Base-by-base conservation (phyloP, 345 rosid species). In the Erucastrum elatum region DNA sequence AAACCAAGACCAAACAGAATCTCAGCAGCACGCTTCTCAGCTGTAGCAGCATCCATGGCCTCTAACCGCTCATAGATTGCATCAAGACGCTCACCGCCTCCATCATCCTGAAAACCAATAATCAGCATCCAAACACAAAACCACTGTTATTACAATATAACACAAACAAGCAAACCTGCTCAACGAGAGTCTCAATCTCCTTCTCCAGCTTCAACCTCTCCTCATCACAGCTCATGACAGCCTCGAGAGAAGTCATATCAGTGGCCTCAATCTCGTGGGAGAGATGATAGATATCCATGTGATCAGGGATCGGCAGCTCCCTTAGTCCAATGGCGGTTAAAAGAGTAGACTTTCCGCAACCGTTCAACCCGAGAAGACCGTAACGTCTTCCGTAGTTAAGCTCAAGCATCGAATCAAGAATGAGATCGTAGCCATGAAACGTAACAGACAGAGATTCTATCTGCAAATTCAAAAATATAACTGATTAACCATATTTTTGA, bases 301-400 rank as follows among this genome's bases (percentile, higher is more conserved):
- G 97, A 0, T 95, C 97, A 0, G 99, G 99, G 79, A 95, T 95
- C 2, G 99, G 99, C 4, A 93, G 85, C 82, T 93, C 99, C 58
- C 96, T 86, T 61, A 79, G 84, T 21, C 99, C 99, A 56, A 96
- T 89, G 4, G 98, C 91, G 37, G 97, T 86, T 62, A 93, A 85
- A 21, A 96, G 92, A 0, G 99, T 96, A 25, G 98, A 96, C 82
- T 96, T 96, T 4, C 99, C 99, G 83, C 99, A 93, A 29, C 99
- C 99, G 80, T 93, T 96, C 65, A 96, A 79, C 70, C 99, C 99
- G 71, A 96, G 97, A 29, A 96, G 88, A 17, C 99, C 99, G 77
- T 96, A 96, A 29, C 99, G 98, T 68, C 99, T 87, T 79, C 99
- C 99, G 83, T 96, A 96, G 73, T 96, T 96, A 74, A 96, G 99